Evolutionary conservation across 208 protist species (phyloP).

Genomic region (Acanthamoeba sp.): DNA sequence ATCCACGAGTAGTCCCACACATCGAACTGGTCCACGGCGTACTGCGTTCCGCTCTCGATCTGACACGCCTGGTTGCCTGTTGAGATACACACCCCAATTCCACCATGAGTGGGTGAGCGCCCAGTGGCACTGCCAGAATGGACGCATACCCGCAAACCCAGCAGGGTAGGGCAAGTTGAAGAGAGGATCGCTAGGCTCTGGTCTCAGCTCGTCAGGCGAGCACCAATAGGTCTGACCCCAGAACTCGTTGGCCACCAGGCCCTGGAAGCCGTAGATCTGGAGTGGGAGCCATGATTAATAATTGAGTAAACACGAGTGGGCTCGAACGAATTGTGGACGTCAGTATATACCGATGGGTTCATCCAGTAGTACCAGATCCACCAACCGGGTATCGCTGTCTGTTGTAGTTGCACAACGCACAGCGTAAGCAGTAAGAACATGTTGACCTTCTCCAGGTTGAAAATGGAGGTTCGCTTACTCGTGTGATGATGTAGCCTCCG

Average conservation of each 20-base stretch:
- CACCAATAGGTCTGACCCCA: neutral
- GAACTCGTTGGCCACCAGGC: constrained; percentile 57
- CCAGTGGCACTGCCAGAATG: too few relatives aligned
- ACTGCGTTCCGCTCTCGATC: neutral
- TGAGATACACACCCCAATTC: too few relatives aligned
- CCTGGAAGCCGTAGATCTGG: constrained; percentile 31
- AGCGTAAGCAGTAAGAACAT: too few relatives aligned
- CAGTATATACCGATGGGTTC: constrained; percentile 6
- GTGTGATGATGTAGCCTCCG: constrained; percentile 57
- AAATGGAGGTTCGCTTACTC: neutral
- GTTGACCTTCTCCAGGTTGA: too few relatives aligned
- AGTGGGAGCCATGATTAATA: too few relatives aligned
- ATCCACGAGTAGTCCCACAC: neutral
- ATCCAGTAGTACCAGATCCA: constrained; percentile 59
- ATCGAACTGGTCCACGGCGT: neutral
- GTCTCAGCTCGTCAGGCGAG: neutral
- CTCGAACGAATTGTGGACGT: too few relatives aligned
- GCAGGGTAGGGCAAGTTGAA: constrained; percentile 9
- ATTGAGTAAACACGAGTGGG: too few relatives aligned
- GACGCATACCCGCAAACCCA: neutral
- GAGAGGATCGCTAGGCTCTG: neutral
- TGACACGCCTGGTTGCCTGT: constrained; percentile 53
- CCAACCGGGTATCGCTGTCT: neutral
- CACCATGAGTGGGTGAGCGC: too few relatives aligned
- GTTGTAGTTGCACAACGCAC: too few relatives aligned